These are phyloP conservation scores for Leccinum incarnatum DNA, from an alignment of 768 basidiomycete genomes.

Conservation along the genomic window DNA sequence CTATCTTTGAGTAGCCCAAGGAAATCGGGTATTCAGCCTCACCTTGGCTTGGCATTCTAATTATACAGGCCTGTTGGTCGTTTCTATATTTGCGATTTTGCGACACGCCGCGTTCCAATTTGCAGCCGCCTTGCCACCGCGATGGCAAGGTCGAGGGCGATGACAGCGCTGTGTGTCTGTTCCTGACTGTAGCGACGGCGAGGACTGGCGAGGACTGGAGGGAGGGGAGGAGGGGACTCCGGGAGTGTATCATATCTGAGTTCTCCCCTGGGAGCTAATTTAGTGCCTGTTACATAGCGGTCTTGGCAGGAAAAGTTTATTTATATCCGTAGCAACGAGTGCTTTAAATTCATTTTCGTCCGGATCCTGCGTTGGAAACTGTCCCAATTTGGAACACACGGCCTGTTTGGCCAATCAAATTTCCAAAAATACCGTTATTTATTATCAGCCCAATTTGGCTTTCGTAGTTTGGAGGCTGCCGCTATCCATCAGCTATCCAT, in stretches of 20 bases:
- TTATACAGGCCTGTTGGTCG: conserved; percentile 28
- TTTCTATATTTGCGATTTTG: conserved; percentile 21
- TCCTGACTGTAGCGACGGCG: not conserved
- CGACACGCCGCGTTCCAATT: conserved; percentile 3
- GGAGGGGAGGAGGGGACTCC: not conserved
- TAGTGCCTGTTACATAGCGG: conserved; percentile 30
- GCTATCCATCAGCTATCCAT: conserved; percentile 2
- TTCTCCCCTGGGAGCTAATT: conserved; percentile 19
- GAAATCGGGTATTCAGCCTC: conserved; percentile 35
- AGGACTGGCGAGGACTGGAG: not conserved
- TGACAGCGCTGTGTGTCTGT: not conserved
- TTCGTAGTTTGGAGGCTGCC: conserved; percentile 4
- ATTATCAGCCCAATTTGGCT: conserved; percentile 16
- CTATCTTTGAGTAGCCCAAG: conserved; percentile 43
- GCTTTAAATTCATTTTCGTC: conserved; percentile 17
- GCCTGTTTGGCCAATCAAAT: conserved; percentile 24
- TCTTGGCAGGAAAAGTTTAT: conserved; percentile 32
- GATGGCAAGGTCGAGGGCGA: not conserved
- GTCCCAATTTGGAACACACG: conserved; percentile 10
- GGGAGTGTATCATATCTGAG: not conserved
- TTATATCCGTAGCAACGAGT: conserved; percentile 25
- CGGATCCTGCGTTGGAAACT: conserved; percentile 14
- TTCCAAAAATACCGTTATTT: conserved; percentile 17
- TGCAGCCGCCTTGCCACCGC: not conserved
- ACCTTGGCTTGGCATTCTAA: conserved; percentile 45